A percentile compares a stretch with the other conserved stretches of the same genome.
These are phyloP conservation scores for Fusarium sp. DNA, from an alignment of 2,329 filamentous ascomycete genomes.

Conservation along the genomic window DNA sequence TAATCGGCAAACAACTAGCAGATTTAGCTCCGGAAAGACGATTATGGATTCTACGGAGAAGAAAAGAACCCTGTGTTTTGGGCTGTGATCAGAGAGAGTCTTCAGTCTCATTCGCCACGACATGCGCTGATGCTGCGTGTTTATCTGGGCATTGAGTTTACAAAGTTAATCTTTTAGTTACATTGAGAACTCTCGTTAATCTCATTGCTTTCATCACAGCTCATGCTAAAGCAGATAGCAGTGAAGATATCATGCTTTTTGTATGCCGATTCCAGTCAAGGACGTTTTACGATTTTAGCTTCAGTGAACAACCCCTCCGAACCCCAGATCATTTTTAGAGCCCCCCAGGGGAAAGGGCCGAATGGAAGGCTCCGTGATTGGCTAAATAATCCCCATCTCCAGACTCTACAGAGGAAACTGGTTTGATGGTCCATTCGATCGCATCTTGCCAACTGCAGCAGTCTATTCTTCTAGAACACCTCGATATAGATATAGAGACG, in stretches of 20 bases:
- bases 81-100: too few species aligned
- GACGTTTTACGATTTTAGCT: background rate
- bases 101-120: too few species aligned
- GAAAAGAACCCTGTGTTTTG: too few species aligned
- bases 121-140: too few species aligned
- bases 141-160: background rate
- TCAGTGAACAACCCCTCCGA: background rate
- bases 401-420: conserved; percentile 11
- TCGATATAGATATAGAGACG: conserved; percentile 14
- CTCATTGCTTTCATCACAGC: too few species aligned
- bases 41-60: conserved; percentile 19
- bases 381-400: conserved; percentile 1
- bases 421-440: conserved; percentile 7
- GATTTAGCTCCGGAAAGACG: conserved; percentile 1
- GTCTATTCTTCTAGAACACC: background rate
- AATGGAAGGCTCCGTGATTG: conserved; percentile 45
- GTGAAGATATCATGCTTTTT: conserved; percentile 1
- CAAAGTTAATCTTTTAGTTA: background rate
- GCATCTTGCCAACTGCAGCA: conserved; percentile 15
- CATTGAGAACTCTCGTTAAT: too few species aligned
- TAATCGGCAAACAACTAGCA: conserved; percentile 23
- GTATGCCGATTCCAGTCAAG: background rate
- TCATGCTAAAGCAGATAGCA: background rate
- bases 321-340: conserved; percentile 48
- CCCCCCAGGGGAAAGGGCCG: conserved; percentile 45